phyloP scores from a whole-genome alignment of 1,139 yeast species.

The Blastobotrys capitulatus region DNA sequence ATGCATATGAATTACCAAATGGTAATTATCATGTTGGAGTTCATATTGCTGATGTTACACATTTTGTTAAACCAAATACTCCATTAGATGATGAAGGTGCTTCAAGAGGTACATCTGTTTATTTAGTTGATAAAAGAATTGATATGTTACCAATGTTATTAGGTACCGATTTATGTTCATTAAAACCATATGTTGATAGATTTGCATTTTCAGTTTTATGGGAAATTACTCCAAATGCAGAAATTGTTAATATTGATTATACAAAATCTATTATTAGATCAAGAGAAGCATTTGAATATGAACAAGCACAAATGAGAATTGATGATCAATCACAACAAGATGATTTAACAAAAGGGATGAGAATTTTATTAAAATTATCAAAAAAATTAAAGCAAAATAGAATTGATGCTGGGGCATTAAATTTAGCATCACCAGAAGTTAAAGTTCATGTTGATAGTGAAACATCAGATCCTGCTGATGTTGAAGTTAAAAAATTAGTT shows the following conservation, averaged over 20 bases:
- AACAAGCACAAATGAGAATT: slow-evolving; percentile 84
- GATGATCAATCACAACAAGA: slow-evolving; percentile 76
- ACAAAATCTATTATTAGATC: slow-evolving; percentile 89
- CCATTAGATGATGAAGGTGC: slow-evolving; percentile 96
- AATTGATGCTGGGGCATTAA: slow-evolving; percentile 92
- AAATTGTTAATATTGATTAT: slow-evolving; percentile 74
- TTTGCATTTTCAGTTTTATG: slow-evolving; percentile 94
- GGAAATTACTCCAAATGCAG: slow-evolving; percentile 86
- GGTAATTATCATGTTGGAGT: slow-evolving; percentile 98
- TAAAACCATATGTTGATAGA: slow-evolving; percentile 92
- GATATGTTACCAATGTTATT: slow-evolving; percentile 96
- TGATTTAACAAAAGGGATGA: slow-evolving; percentile 84
- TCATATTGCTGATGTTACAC: slow-evolving; percentile 98
- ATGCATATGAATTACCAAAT: slow-evolving; percentile 76
- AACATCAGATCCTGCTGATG: slow-evolving; percentile 94
- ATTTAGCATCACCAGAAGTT: slow-evolving; percentile 96
- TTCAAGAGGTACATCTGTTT: slow-evolving; percentile 93
- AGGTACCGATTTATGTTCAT: slow-evolving; percentile 94
- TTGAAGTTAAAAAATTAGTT: slow-evolving; percentile 78
- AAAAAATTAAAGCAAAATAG: slow-evolving; percentile 80
- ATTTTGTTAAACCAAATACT: slow-evolving; percentile 90
- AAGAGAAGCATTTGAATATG: slow-evolving; percentile 92
- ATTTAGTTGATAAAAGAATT: slow-evolving; percentile 96
- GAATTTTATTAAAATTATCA: slow-evolving; percentile 70
- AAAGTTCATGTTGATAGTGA: slow-evolving; percentile 96